Base-by-base conservation (phyloP, 2,329 filamentous ascomycete genomes). In the Aspergillus tamarii region DNA sequence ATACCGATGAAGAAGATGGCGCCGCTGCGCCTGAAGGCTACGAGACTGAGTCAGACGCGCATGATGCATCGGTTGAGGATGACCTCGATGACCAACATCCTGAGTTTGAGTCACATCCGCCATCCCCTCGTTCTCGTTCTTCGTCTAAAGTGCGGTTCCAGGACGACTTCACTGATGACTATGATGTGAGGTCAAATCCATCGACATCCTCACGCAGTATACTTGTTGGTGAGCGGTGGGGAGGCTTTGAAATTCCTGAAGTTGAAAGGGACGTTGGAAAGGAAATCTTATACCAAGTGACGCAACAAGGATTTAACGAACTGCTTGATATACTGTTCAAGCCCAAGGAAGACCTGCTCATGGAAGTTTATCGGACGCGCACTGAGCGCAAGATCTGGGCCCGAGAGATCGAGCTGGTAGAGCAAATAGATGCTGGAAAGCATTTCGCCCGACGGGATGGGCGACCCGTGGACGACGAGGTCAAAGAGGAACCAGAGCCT, bases 281-380 rank as follows among this genome's bases (percentile, higher is more conserved):
- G 69, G 93, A 98, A 74, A 91, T 97, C 4, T 82, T 98, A 1
- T 97, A 96, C 73, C 92, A 97, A 75, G 89, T 96, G 36, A 93
- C 92, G 0, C 93, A 97, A 76, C 91, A 97, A 77, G 91, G 93
- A 0, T 92, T 97, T 80, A 97, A 98, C 72, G 93, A 98, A 78
- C 83, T 98, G 2, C 86, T 99, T 0, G 92, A 98, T 73, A 85
- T 89, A 1, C 84, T 99, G 0, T 99, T 99, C 81, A 90, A 90
- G 69, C 83, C 85, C 5, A 90, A 90, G 67, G 94, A 98, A 76
- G 89, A 94, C 66, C 76, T 92, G 21, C 89, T 93, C 1, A 80
- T 95, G 64, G 84, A 88, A 60, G 89, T 89, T 12, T 85, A 87
- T 10, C 83, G 85, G 56, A 92, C 90, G 0, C 87, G 85, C 66